phyloP scores from a whole-genome alignment of 495 filamentous ascomycete genomes.

The Neurospora sp. region DNA sequence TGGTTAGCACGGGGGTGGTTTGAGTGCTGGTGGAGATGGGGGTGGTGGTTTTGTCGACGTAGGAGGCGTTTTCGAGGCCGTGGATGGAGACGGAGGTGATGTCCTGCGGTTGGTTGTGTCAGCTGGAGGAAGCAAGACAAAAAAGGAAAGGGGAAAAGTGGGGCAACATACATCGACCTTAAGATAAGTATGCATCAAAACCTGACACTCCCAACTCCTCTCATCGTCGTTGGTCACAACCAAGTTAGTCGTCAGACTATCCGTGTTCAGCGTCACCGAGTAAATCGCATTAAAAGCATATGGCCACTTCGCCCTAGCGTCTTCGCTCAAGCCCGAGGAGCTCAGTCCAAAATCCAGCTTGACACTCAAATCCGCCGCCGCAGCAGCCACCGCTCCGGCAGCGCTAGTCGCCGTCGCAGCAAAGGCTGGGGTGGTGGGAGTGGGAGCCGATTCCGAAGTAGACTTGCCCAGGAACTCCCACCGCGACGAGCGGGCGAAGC shows the following conservation, averaged over 20 bases:
- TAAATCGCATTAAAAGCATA: slow-evolving; percentile 86
- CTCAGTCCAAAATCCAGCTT: slow-evolving; percentile 94
- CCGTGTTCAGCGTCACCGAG: slow-evolving; percentile 70
- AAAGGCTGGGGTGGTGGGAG: background rate
- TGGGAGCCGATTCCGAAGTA: slow-evolving; percentile 39
- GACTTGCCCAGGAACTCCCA: slow-evolving; percentile 71
- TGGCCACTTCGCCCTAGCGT: slow-evolving; percentile 60
- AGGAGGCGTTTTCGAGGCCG: slow-evolving; percentile 63
- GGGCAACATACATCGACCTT: slow-evolving; percentile 57
- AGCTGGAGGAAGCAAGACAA: background rate
- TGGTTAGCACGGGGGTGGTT: slow-evolving; percentile 33
- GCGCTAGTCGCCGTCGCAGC: background rate
- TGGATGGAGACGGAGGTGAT: slow-evolving; percentile 58
- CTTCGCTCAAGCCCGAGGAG: slow-evolving; percentile 46
- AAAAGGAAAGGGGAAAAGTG: background rate
- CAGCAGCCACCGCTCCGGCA: slow-evolving; percentile 4
- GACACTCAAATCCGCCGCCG: slow-evolving; percentile 51
- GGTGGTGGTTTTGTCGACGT: slow-evolving; percentile 71
- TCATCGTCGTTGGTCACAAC: slow-evolving; percentile 79
- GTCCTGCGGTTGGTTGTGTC: slow-evolving; percentile 41
- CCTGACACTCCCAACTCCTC: slow-evolving; percentile 79
- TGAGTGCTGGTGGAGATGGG: slow-evolving; percentile 46
- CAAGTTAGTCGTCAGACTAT: slow-evolving; percentile 68
- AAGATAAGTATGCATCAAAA: slow-evolving; percentile 86
- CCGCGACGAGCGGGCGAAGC: slow-evolving; percentile 80